Evolutionary conservation across 768 basidiomycete genomes (phyloP).

Genomic region (Pleurotus citrinopileatus): DNA sequence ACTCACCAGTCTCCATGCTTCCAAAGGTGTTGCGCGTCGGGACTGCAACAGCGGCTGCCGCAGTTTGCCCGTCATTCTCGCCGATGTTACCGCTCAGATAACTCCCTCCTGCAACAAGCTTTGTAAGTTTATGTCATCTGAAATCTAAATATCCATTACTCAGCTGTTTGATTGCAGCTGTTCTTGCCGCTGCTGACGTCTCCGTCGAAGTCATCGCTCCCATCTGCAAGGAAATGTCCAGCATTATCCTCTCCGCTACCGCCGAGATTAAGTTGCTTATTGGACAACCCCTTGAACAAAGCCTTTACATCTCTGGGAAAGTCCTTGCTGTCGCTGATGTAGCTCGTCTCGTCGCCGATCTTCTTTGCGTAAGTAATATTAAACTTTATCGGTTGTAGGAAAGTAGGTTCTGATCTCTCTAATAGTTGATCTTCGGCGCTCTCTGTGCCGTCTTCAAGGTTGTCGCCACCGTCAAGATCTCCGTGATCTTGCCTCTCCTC

Average conservation of each 20-base stretch:
- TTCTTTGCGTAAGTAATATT: conserved; percentile 20
- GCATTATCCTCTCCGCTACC: conserved; percentile 14
- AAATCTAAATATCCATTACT: neutral
- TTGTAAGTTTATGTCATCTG: conserved; percentile 13
- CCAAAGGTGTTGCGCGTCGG: neutral
- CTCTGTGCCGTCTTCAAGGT: conserved; percentile 13
- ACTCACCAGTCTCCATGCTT: neutral
- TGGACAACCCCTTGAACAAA: conserved; percentile 13
- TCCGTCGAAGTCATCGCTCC: conserved; percentile 14
- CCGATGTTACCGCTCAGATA: conserved; percentile 9
- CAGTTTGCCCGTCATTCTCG: conserved; percentile 15
- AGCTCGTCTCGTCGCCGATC: conserved; percentile 15
- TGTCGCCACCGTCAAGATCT: conserved; percentile 10
- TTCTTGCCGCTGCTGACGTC: conserved; percentile 15
- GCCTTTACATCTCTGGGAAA: conserved; percentile 13
- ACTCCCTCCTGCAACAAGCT: conserved; percentile 14
- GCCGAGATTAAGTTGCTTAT: conserved; percentile 16
- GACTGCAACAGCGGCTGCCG: conserved; percentile 5
- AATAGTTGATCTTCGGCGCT: conserved; percentile 19
- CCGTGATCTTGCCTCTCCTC: conserved; percentile 15
- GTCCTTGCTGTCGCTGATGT: conserved; percentile 14
- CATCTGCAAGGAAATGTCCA: conserved; percentile 16
- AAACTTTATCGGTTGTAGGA: neutral
- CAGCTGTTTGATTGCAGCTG: conserved; percentile 5
- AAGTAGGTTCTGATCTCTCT: neutral